Evolutionary conservation across 139 green algal genomes (phyloP), one percentile per base, ranked within the genome.

Genomic region (Coelastrella sp.): DNA sequence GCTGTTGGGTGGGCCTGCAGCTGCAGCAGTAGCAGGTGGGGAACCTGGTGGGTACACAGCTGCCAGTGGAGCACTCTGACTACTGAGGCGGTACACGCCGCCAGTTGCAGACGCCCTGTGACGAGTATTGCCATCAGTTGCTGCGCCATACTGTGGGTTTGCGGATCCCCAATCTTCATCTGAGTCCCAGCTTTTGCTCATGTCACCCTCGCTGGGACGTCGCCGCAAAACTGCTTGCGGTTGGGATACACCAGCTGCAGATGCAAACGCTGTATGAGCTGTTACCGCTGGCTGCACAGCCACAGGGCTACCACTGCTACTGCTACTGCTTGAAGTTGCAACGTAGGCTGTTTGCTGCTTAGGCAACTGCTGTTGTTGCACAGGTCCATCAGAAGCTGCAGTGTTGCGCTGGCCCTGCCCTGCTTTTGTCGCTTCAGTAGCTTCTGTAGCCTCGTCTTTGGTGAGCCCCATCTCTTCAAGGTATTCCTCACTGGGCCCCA

Each of bases 401-500:
- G n/a, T n/a, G n/a, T n/a, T n/a, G n/a, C n/a, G n/a, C n/a, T n/a
- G n/a, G n/a, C n/a, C n/a, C n/a, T n/a, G n/a, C n/a, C n/a, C n/a
- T n/a, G n/a, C 45, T 2, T 21, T 25, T 59, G 45, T 79, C 30
- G n/a, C 45, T 66, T 40, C 72, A 21, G 41, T 41, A 63, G 45
- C 30, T 43, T 9, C 41, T 32, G 53, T 21, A 57, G 48, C 48
- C 27, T 64, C 71, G 40, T 43, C 71, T 37, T 62, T 62, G 2
- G 3, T 71, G 62, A 41, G 13, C 23, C 71, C 71, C 27, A 37
- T 40, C 53, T 82, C 75, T 23, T 82, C 53, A 35, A 63, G 19
- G 32, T 53, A 69, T 23, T 82, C 75, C 27, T 82, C 75, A 7
- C 53, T 71, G 30, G 75, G 75, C 23, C 75, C 75, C 48, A 82